Evolutionary conservation across 1,284 basidiomycete species (phyloP).

Genomic region (Malassezia caprae): DNA sequence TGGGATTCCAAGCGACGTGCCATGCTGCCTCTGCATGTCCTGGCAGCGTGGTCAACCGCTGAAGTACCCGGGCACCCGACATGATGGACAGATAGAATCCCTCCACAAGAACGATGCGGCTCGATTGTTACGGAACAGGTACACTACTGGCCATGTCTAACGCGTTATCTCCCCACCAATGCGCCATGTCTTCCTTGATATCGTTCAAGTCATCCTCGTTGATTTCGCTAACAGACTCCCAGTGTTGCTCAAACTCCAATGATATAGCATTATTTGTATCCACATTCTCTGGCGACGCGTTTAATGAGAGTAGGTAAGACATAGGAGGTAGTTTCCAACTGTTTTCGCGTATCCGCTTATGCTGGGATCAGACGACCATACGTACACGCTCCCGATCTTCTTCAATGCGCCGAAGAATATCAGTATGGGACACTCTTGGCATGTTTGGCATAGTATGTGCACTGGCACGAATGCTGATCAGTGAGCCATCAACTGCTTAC

Average conservation of each 20-base stretch:
- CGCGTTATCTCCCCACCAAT: slow-evolving; percentile 21
- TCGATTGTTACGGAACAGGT: neutral
- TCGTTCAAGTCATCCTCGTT: slow-evolving; percentile 28
- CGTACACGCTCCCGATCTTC: slow-evolving; percentile 17
- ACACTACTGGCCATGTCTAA: neutral
- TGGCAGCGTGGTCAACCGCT: slow-evolving; percentile 9
- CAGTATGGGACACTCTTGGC: slow-evolving; percentile 40
- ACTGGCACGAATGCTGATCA: slow-evolving; percentile 49
- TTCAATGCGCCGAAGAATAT: slow-evolving; percentile 77
- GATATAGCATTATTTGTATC: slow-evolving; percentile 9
- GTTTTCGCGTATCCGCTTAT: slow-evolving; percentile 74
- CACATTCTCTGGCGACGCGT: neutral
- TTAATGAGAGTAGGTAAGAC: slow-evolving; percentile 18
- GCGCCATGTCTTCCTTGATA: slow-evolving; percentile 18
- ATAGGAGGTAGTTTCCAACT: slow-evolving; percentile 77
- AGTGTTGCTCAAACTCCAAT: slow-evolving; percentile 28
- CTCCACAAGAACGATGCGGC: neutral
- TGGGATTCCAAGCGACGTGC: slow-evolving; percentile 84
- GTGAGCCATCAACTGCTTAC: slow-evolving; percentile 4
- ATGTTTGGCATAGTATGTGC: slow-evolving; percentile 43
- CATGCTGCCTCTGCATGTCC: slow-evolving; percentile 53
- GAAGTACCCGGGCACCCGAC: neutral
- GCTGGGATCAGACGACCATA: slow-evolving; percentile 48
- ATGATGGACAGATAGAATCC: neutral
- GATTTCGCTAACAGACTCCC: slow-evolving; percentile 27